Evolutionary conservation across 139 green algal species (phyloP).

Genomic region (Micromonas pusilla): DNA sequence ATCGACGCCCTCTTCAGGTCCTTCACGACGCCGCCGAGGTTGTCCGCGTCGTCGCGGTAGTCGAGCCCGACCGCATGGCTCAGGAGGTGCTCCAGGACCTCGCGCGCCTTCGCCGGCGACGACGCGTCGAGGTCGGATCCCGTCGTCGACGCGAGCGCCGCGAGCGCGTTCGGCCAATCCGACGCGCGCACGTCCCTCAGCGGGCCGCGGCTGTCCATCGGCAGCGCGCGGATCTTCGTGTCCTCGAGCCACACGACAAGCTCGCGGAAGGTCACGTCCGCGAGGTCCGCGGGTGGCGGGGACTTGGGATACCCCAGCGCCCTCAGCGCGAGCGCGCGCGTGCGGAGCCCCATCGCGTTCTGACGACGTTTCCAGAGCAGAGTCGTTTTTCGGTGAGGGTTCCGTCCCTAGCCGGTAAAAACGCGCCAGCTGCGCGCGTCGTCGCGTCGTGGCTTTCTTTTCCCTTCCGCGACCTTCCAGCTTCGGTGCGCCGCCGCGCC

Average conservation of each 20-base stretch:
- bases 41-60: background rate
- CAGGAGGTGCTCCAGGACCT: background rate
- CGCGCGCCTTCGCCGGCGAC: background rate
- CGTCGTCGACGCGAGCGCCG: background rate
- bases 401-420: no score
- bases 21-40: background rate
- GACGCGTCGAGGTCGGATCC: background rate
- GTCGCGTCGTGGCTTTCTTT: no score
- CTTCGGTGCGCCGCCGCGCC: no score
- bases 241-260: conserved; percentile 11
- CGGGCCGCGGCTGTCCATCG: background rate
- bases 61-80: background rate
- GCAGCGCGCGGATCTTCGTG: conserved; percentile 2
- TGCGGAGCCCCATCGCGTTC: background rate
- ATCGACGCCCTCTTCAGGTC: background rate
- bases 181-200: background rate
- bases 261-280: background rate
- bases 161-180: background rate
- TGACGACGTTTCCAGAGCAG: no score
- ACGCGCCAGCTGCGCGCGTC: no score
- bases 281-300: background rate
- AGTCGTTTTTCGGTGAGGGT: no score
- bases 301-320: background rate
- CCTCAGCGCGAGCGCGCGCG: background rate
- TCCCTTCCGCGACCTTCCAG: no score